Percentiles rank a stretch among this genome's conserved stretches.
phyloP scores from a whole-genome alignment of 2,329 filamentous ascomycete genomes.

The Verticillium zaregamsianum region DNA sequence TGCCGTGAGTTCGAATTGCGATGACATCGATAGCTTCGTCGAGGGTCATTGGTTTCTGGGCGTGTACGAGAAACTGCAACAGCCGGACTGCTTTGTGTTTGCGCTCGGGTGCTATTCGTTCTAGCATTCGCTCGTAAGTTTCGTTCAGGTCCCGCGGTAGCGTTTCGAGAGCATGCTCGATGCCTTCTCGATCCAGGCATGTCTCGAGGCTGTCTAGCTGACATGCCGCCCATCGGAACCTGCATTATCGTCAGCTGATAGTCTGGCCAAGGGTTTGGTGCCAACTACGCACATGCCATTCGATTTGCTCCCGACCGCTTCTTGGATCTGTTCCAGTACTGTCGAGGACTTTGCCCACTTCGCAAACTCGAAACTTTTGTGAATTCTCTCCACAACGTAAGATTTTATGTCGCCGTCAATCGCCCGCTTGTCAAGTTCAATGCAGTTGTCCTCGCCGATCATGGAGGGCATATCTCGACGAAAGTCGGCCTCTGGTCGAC shows the following conservation, averaged over 20 bases:
- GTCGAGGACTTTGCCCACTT: not conserved
- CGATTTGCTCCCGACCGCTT: not conserved
- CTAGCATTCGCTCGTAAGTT: slow-evolving; percentile 2
- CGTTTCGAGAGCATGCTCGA: not conserved
- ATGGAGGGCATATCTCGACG: not conserved
- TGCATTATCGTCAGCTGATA: not conserved
- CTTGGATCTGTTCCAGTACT: not conserved
- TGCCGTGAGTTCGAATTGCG: too few relatives aligned
- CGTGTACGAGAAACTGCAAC: too few relatives aligned
- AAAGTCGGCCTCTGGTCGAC: not conserved
- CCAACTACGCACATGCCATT: not conserved
- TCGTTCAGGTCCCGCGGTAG: not conserved
- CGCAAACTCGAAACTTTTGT: not conserved
- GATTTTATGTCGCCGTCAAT: not conserved
- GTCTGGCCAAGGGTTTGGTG: not conserved
- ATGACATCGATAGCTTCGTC: too few relatives aligned
- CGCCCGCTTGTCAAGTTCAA: not conserved
- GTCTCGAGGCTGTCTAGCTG: not conserved
- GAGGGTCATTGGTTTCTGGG: too few relatives aligned
- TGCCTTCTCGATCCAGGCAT: not conserved
- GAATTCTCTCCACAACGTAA: not conserved
- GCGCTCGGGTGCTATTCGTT: too few relatives aligned
- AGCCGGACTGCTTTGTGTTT: too few relatives aligned
- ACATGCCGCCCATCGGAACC: not conserved
- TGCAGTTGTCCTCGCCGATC: not conserved